Base-by-base conservation (phyloP, 2,329 filamentous ascomycete species). In the Eutypella sp. region DNA sequence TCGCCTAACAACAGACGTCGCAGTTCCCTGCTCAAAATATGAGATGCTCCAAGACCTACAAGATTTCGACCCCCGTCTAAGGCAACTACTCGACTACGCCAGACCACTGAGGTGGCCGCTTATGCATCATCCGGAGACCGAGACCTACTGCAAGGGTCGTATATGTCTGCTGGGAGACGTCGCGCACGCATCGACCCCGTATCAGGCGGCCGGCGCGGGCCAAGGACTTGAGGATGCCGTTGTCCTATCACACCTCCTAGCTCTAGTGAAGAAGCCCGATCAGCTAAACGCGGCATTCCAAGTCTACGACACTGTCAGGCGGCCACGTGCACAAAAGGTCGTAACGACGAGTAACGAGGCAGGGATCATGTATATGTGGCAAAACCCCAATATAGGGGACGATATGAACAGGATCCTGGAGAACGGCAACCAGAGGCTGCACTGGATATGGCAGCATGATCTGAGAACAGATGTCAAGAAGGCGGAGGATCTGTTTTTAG, bases 381-480 rank as follows among this genome's bases (percentile, higher is more conserved):
- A 37, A 16, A 39, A 59, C 31, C 49, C 54, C 4, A 51, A 54
- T n/a, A 52, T 51, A 20, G 56, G 54, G 7, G 57, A 57, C 33
- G 54, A 64, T 45, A 60, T 64, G 59, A 20, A 47, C 33, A 59
- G 55, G 47, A 61, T 64, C 27, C 52, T 60, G 15, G 54, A 50
- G n/a, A 62, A 62, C 40, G 54, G 56, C 15, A 61, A 61, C 31
- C 46, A 56, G 44, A 51, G 61, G 24, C 49, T 63, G 27, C 55
- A 59, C 41, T 64, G 61, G 60, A 61, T 63, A 37, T 64, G 61
- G 61, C 51, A 60, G 25, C 58, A 64, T 36, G 58, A 63, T 33
- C 45, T 64, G 34, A 27, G 48, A 36, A 52, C 40, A 5, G 60
- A 64, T 40, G 43, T 61, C 31, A 44, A 45, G 25, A 54, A 50